phyloP scores from a whole-genome alignment of 2,329 filamentous ascomycete genomes.

The Byssoonygena ceratinophila region DNA sequence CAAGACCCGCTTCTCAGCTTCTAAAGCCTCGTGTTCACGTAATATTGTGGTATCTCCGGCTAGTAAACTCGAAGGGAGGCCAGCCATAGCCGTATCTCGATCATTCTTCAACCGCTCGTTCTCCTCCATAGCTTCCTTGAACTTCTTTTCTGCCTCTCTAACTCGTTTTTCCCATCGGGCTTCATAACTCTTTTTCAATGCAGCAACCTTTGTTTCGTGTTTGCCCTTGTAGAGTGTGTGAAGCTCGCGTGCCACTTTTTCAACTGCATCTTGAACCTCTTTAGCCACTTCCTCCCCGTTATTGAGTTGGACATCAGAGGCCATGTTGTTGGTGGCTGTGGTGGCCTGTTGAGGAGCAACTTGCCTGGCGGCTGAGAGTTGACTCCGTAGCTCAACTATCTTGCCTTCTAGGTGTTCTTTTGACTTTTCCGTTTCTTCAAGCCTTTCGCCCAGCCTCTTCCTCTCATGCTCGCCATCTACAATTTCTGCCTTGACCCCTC shows the following conservation, averaged over 20 bases:
- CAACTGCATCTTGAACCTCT: conserved; percentile 74
- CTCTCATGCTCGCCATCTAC: conserved; percentile 66
- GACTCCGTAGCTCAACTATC: conserved; percentile 39
- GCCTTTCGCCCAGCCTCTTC: conserved; percentile 63
- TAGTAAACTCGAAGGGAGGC: conserved; percentile 24
- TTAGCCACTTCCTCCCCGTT: conserved; percentile 40
- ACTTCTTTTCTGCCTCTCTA: conserved; percentile 60
- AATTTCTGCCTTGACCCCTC: conserved; percentile 72
- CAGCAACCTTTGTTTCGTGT: conserved; percentile 90
- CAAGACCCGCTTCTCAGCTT: conserved; percentile 57
- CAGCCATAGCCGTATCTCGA: conserved; percentile 56
- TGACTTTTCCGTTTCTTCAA: conserved; percentile 63
- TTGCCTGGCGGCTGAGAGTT: conserved; percentile 35
- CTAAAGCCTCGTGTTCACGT: conserved; percentile 49
- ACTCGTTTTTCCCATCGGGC: conserved; percentile 81
- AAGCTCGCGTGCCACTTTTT: conserved; percentile 86
- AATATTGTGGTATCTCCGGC: conserved; percentile 38
- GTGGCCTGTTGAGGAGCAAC: conserved; percentile 20
- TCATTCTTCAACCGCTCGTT: conserved; percentile 62
- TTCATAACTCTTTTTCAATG: conserved; percentile 73
- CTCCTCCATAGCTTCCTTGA: conserved; percentile 59
- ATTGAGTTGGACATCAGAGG: conserved; percentile 22
- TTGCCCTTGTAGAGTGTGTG: conserved; percentile 93
- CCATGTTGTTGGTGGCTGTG: conserved; percentile 25
- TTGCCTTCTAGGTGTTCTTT: conserved; percentile 38